Percentiles rank a stretch among this genome's conserved stretches.
Evolutionary conservation across 805 yeast genomes (phyloP).

Genomic region (Brettanomyces nanus): DNA sequence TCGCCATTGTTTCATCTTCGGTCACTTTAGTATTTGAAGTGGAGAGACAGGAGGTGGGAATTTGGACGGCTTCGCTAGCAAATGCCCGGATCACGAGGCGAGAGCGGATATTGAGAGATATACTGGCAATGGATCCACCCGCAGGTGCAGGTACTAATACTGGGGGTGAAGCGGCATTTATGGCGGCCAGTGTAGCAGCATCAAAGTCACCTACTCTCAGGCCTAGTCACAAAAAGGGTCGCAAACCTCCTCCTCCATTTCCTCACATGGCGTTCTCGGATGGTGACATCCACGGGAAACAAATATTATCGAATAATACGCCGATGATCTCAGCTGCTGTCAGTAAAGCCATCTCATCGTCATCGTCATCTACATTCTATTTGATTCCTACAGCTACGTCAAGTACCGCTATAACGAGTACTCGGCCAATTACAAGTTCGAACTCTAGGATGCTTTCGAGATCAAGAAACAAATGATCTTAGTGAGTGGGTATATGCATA

Average conservation of each 20-base stretch:
- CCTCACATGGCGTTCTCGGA: slow-evolving; percentile 11
- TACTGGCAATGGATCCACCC: too few species aligned
- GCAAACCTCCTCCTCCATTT: slow-evolving; percentile 5
- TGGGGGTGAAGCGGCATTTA: slow-evolving; percentile 29
- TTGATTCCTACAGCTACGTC: too few species aligned
- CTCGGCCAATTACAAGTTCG: slow-evolving; percentile 37
- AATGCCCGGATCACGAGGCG: slow-evolving; percentile 39
- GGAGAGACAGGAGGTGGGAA: slow-evolving; percentile 38
- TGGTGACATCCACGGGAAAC: slow-evolving; percentile 1
- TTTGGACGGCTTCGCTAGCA: slow-evolving; percentile 52
- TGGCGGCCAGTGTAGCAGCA: slow-evolving; percentile 28
- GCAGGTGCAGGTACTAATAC: slow-evolving; percentile 21
- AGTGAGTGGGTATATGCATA: too few species aligned
- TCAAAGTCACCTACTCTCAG: slow-evolving; percentile 8
- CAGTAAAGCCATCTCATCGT: slow-evolving; percentile 20
- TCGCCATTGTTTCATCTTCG: slow-evolving; percentile 50
- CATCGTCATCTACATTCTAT: background rate
- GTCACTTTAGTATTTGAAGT: slow-evolving; percentile 52
- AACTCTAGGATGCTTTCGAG: slow-evolving; percentile 57
- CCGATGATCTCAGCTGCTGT: slow-evolving; percentile 30
- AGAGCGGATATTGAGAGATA: slow-evolving; percentile 31
- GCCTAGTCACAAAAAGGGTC: background rate
- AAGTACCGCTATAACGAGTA: too few species aligned
- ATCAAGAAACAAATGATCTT: slow-evolving; percentile 3
- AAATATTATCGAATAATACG: slow-evolving; percentile 8